Base-by-base conservation (phyloP, 768 basidiomycete genomes). In the Tricholoma bakamatsutake region DNA sequence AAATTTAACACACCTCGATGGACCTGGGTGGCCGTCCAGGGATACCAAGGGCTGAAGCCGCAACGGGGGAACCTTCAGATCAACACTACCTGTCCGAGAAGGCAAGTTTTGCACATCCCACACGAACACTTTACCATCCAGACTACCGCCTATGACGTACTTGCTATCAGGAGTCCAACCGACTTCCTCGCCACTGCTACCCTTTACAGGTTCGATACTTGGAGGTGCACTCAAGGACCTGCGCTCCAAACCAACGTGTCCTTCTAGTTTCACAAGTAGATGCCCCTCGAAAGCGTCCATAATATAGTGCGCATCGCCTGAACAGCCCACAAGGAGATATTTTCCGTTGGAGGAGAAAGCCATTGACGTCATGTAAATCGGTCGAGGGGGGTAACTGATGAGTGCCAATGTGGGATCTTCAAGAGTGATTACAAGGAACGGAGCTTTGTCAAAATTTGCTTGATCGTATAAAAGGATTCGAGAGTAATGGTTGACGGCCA, bases 131-230 rank as follows among this genome's bases (percentile, higher is more conserved):
- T 81, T 84, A 45, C 97, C 97, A 65, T 95, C 86, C 30, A 89
- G 77, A 65, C 85, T 87, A 52, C 97, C 97, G 18, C 90, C 80
- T 5, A 97, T 69, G 42, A 98, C 78, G 63, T 81, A 99, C 68
- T 90, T 90, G 69, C 93, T 93, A 68, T 99, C 96, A 0, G 93
- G 90, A 2, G 91, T 94, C 92, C 93, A 98, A 10, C 81, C 81
- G 4, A 95, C 88, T 73, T 98, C 97, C 67, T 98, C 93, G 11
- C 95, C 92, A 57, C 93, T 95, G 54, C 81, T 83, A 1, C 93
- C 94, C 60, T 87, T 85, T 13, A 76, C 66, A 52, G 91, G 83
- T 68, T 86, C 79, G 62, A 91, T 85, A 53, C 72, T 80, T 15
- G 75, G 78, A 15, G 77, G 73, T 5, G 74, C 67, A 45, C 65